These are phyloP conservation scores for Diaporthe sp. DNA, from an alignment of 2,329 filamentous ascomycete species.

Conservation along the genomic window DNA sequence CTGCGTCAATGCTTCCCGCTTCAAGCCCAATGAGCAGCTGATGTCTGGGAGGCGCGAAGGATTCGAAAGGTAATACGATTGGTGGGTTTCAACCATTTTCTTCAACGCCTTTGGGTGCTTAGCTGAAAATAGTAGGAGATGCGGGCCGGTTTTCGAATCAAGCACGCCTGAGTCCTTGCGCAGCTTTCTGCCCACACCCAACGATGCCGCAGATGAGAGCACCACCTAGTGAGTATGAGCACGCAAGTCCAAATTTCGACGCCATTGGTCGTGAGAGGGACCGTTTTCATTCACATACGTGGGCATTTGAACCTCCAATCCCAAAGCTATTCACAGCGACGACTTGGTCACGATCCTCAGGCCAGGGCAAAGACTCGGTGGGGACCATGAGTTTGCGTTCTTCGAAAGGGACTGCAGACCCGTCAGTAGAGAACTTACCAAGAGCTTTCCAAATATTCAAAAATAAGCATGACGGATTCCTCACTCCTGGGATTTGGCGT, in stretches of 20 bases:
- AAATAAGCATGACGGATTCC: not conserved
- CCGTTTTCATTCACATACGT: constrained; percentile 41
- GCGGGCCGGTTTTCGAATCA: not conserved
- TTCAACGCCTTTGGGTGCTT: constrained; percentile 1
- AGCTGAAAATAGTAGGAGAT: constrained; percentile 31
- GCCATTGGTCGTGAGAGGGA: not conserved
- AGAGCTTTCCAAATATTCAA: not conserved
- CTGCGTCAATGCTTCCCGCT: not conserved
- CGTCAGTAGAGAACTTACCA: not conserved
- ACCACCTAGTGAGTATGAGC: not conserved
- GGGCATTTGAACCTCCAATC: constrained; percentile 52
- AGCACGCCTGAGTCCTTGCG: not conserved
- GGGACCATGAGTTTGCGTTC: constrained; percentile 48
- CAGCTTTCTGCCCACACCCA: not conserved
- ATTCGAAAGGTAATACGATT: not conserved
- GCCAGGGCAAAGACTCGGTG: constrained; percentile 48
- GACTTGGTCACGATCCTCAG: constrained; percentile 42
- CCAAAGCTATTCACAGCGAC: constrained; percentile 52
- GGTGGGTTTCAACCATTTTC: not conserved
- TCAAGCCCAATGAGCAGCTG: constrained; percentile 1
- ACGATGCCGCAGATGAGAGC: not conserved
- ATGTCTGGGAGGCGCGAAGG: constrained; percentile 18
- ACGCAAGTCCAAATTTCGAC: too few species aligned
- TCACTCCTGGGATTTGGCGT: constrained; percentile 47
- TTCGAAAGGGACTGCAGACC: constrained; percentile 43